Evolutionary conservation across 352 stramenopile species (phyloP).

Genomic region (Globisporangium canariense): DNA sequence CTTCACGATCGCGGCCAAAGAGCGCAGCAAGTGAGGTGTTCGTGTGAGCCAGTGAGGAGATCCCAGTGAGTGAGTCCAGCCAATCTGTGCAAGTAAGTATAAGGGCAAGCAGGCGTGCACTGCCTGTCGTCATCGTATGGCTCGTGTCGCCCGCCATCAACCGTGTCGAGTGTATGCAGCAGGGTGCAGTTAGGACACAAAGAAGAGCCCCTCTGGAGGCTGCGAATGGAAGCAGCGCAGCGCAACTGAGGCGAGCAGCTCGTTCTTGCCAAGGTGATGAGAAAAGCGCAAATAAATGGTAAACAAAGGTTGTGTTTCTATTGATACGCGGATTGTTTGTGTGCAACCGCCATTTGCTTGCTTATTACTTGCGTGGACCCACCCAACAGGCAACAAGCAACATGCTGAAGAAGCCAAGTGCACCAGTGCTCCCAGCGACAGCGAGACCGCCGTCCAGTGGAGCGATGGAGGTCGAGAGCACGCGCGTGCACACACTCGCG

Average conservation of each 20-base stretch:
- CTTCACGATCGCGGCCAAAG: conserved; percentile 35
- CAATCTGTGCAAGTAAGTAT: conserved; percentile 6
- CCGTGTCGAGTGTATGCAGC: not conserved
- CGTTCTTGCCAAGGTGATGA: no score
- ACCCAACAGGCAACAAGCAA: not conserved
- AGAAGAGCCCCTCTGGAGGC: not conserved
- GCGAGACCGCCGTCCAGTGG: not conserved
- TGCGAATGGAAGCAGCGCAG: conserved; percentile 2
- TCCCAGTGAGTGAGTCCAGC: not conserved
- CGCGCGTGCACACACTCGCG: conserved; percentile 28
- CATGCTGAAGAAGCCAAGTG: conserved; percentile 15
- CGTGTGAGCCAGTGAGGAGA: not conserved
- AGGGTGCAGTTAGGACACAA: not conserved
- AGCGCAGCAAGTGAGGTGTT: not conserved
- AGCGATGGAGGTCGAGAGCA: conserved; percentile 54
- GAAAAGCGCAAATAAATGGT: not conserved
- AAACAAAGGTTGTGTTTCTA: conserved; percentile 1
- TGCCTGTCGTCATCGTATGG: not conserved
- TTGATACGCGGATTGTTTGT: not conserved
- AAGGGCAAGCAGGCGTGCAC: not conserved
- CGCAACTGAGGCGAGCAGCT: not conserved
- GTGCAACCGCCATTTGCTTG: not conserved
- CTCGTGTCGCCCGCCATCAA: not conserved
- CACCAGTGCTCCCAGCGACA: not conserved
- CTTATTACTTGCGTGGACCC: not conserved